Evolutionary conservation across 108 stramenopile species (phyloP).

Genomic region (Cyclotella cryptica): DNA sequence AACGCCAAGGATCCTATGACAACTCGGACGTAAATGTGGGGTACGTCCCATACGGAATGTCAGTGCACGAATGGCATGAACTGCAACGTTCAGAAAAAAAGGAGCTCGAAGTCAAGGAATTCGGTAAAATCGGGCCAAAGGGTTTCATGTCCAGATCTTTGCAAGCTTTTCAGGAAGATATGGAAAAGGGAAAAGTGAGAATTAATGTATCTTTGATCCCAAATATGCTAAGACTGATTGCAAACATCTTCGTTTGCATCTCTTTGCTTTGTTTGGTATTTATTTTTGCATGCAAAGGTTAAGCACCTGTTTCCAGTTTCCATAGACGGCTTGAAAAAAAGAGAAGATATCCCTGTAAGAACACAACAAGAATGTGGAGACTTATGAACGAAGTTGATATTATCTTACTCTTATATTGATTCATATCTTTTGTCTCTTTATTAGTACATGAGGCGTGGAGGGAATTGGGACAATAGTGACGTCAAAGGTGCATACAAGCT

Average conservation of each 20-base stretch:
- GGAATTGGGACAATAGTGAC: slow-evolving; percentile 74
- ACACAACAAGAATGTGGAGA: neutral
- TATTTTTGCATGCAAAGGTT: neutral
- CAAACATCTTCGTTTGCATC: neutral
- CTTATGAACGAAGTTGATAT: neutral
- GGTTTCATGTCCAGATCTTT: slow-evolving; percentile 44
- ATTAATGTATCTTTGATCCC: neutral
- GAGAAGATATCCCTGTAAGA: slow-evolving; percentile 45
- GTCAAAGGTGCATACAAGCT: slow-evolving; percentile 67
- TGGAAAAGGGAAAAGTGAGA: slow-evolving; percentile 38
- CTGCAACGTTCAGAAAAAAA: slow-evolving; percentile 28
- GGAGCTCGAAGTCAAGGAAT: slow-evolving; percentile 21
- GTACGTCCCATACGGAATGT: slow-evolving; percentile 40
- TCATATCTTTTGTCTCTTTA: neutral
- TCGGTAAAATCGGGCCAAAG: slow-evolving; percentile 31
- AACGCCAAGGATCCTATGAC: slow-evolving; percentile 35
- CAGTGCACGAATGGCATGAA: slow-evolving; percentile 43
- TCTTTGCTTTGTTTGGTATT: neutral
- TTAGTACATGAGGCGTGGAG: slow-evolving; percentile 63
- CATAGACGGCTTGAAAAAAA: slow-evolving; percentile 21
- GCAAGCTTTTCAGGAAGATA: slow-evolving; percentile 49
- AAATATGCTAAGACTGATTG: neutral
- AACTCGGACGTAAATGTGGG: slow-evolving; percentile 45
- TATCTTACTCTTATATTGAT: neutral
- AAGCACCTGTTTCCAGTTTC: slow-evolving; percentile 40